Percentiles rank a stretch among this genome's conserved stretches.
phyloP scores from a whole-genome alignment of 2,329 filamentous ascomycete genomes.

The Teratosphaeria destructans region DNA sequence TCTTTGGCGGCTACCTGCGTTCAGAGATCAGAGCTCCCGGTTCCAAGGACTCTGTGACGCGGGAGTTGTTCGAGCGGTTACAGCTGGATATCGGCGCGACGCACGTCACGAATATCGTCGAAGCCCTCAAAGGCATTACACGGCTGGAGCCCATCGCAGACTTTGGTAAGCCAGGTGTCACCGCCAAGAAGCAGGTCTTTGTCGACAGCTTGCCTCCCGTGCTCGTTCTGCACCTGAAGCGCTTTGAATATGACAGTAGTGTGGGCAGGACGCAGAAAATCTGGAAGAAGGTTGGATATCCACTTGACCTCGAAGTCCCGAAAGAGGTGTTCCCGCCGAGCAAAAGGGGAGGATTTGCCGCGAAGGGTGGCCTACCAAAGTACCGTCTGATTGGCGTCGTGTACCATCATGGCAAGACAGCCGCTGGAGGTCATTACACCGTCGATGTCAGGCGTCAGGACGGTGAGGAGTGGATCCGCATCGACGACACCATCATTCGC shows the following conservation, averaged over 20 bases:
- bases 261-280: constrained; percentile 82
- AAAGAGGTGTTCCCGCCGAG: constrained; percentile 75
- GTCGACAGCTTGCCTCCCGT: constrained; percentile 87
- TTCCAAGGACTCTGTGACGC: constrained; percentile 78
- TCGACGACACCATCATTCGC: constrained; percentile 86
- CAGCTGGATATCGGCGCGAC: constrained; percentile 88
- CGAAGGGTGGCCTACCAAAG: constrained; percentile 59
- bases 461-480: constrained; percentile 86
- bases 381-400: constrained; percentile 85
- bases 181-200: constrained; percentile 85
- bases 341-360: constrained; percentile 52
- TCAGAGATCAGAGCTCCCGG: constrained; percentile 83
- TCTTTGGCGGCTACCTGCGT: constrained; percentile 83
- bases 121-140: constrained; percentile 78
- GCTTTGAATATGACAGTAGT: constrained; percentile 87
- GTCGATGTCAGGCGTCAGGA: constrained; percentile 94
- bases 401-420: constrained; percentile 96
- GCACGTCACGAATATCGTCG: constrained; percentile 80
- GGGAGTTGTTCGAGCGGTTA: constrained; percentile 87
- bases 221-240: constrained; percentile 88
- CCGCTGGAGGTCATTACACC: constrained; percentile 91
- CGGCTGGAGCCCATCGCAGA: constrained; percentile 75
- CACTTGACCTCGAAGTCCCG: constrained; percentile 86
- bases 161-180: constrained; percentile 59
- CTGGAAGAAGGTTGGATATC: constrained; percentile 96